phyloP scores from a whole-genome alignment of 1,139 yeast species.

The Blastobotrys aristatus region DNA sequence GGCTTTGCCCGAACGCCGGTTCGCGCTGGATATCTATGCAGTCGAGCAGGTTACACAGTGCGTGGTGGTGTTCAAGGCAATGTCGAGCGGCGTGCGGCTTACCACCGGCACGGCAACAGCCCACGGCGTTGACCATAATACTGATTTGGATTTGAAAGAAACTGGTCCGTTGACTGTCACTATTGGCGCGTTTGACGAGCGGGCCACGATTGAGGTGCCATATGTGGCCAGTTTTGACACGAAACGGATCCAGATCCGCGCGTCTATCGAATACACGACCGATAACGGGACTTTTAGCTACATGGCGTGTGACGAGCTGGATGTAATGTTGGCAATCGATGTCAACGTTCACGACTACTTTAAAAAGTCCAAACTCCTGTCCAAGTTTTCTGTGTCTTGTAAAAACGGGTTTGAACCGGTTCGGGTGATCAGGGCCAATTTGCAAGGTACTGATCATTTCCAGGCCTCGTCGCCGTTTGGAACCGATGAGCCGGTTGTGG shows the following conservation, averaged over 20 bases:
- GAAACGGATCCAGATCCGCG: slow-evolving; percentile 9
- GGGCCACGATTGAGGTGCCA: slow-evolving; percentile 7
- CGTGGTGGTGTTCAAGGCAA: slow-evolving; percentile 17
- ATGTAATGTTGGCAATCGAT: slow-evolving; percentile 45
- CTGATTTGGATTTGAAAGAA: slow-evolving; percentile 3
- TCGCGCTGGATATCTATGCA: slow-evolving; percentile 20
- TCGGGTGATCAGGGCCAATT: slow-evolving; percentile 43
- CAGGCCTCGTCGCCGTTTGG: slow-evolving; percentile 37
- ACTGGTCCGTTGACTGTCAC: slow-evolving; percentile 4
- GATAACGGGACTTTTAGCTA: slow-evolving; percentile 19
- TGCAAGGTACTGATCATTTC: slow-evolving; percentile 42
- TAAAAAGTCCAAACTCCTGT: slow-evolving; percentile 49
- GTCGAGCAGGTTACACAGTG: slow-evolving; percentile 16
- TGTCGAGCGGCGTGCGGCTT: slow-evolving; percentile 19
- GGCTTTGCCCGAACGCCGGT: slow-evolving; percentile 21
- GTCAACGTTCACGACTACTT: slow-evolving; percentile 78
- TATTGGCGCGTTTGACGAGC: not conserved
- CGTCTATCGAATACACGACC: slow-evolving; percentile 13
- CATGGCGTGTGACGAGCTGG: slow-evolving; percentile 20
- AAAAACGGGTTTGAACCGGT: slow-evolving; percentile 51
- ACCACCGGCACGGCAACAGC: not conserved
- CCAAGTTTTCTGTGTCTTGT: slow-evolving; percentile 65
- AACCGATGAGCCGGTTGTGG: slow-evolving; percentile 38
- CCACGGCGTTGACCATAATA: not conserved
- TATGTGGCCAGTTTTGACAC: slow-evolving; percentile 13